Evolutionary conservation across 192 early-diverging fungal genomes (phyloP).

Genomic region (Coemansia nantahalensis): DNA sequence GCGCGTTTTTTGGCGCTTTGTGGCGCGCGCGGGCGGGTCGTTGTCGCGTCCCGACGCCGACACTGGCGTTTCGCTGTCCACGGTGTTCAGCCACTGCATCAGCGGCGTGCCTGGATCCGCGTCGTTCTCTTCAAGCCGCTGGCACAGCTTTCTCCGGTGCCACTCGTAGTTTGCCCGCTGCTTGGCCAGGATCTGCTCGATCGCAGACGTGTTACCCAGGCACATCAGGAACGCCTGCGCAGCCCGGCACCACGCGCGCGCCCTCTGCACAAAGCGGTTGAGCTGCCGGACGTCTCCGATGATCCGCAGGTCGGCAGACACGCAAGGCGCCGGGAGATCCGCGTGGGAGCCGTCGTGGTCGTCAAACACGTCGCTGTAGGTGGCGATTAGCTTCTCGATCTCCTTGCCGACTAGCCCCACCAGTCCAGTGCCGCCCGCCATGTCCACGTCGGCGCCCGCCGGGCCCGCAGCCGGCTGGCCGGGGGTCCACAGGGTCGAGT

Average conservation of each 20-base stretch:
- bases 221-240: constrained; percentile 40
- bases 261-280: constrained; percentile 42
- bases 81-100: too few species aligned
- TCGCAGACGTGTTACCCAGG: constrained; percentile 19
- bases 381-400: constrained; percentile 27
- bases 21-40: neutral
- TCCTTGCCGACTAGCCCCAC: constrained; percentile 18
- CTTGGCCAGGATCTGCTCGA: constrained; percentile 22
- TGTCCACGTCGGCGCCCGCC: constrained; percentile 9
- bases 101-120: neutral
- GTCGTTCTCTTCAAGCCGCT: constrained; percentile 24
- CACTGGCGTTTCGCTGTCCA: too few species aligned
- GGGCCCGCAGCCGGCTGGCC: too few species aligned
- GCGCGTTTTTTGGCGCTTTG: neutral
- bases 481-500: too few species aligned
- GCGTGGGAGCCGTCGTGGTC: neutral
- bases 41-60: too few species aligned
- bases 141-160: constrained; percentile 25
- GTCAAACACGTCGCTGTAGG: constrained; percentile 1
- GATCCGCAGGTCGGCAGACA: constrained; percentile 24
- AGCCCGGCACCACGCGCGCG: constrained; percentile 41
- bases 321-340: neutral
- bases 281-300: constrained; percentile 49
- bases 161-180: constrained; percentile 26
- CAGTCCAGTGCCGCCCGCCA: neutral